A percentile compares a stretch with the other conserved stretches of the same genome.
Conservation (phyloP, 495 filamentous ascomycete species). For the Polyplosphaeria fusca region DNA sequence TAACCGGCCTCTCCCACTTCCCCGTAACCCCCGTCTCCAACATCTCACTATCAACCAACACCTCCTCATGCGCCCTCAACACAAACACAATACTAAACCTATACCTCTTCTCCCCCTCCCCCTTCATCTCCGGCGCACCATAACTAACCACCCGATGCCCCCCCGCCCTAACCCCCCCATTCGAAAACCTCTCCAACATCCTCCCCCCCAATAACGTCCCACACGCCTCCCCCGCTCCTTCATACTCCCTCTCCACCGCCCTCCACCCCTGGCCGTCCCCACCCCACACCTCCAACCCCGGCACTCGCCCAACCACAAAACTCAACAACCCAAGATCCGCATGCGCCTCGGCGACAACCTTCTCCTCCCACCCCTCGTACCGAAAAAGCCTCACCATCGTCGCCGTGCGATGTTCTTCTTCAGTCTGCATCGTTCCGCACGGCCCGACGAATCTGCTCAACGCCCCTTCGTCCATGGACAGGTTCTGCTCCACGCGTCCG, state of each 20-base stretch:
- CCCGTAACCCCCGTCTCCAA: constrained; percentile 28
- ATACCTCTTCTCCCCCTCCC: constrained; percentile 6
- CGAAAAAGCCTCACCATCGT: constrained; percentile 32
- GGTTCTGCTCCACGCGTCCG: constrained; percentile 4
- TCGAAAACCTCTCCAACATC: constrained; percentile 22
- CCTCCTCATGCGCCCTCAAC: constrained; percentile 22
- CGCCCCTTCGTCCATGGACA: constrained; percentile 3
- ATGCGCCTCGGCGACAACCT: constrained; percentile 31
- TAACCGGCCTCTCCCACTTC: constrained; percentile 16
- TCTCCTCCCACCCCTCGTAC: constrained; percentile 29
- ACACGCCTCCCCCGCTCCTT: not conserved
- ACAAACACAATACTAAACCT: constrained; percentile 34
- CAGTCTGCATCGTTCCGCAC: constrained; percentile 11
- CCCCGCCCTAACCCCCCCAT: constrained; percentile 23
- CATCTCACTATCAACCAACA: constrained; percentile 9
- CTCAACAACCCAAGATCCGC: constrained; percentile 29
- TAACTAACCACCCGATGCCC: constrained; percentile 29
- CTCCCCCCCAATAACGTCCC: constrained; percentile 23
- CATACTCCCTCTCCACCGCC: constrained; percentile 19
- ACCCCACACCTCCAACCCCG: constrained; percentile 36
- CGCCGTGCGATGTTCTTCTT: constrained; percentile 16
- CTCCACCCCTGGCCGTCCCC: constrained; percentile 4
- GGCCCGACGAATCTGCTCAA: constrained; percentile 20
- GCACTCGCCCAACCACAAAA: constrained; percentile 23
- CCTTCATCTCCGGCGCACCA: constrained; percentile 2